Evolutionary conservation across 1,139 yeast species (phyloP), one percentile per base, ranked within the genome.

Genomic region (Oligophagozyma castellii): DNA sequence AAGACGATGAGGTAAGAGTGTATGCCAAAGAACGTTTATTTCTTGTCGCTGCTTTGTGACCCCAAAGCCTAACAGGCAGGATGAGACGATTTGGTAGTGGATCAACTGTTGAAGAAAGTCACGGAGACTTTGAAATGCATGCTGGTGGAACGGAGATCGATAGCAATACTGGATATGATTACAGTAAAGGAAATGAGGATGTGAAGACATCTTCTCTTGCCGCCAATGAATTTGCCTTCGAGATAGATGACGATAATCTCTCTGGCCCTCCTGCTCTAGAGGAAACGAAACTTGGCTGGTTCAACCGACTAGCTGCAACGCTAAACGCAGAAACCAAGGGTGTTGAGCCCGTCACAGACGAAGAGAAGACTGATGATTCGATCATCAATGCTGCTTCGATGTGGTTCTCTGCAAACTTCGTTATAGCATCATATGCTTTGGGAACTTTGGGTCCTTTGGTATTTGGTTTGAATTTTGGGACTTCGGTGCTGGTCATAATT

Each of bases 401-500:
- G 93, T 83, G 95, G 95, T 65, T 78, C 47, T 76, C 92, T 18
- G 93, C 93, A 22, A 83, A 84, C 56, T 61, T 80, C 66, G 94
- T 81, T 35, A 71, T 83, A 50, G 86, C 94, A 16, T 70, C 94
- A 13, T 75, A 70, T 45, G 63, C 93, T 3, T 60, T 81, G 30
- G 95, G 95, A 50, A 77, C 78, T 34, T 59, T 84, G 32, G 94
- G 94, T 33, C 59, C 73, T 36, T 44, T 59, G 19, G 44, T 55
- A 13, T 66, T 59, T 37, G 61, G 57, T 12, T 42, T 68, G 41
- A 64, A 70, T 26, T 76, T 79, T 56, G 74, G 80, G 71, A 76
- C 72, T 48, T 59, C 74, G n/a, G 65, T 68, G 24, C 57, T 74
- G 35, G 53, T 62, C 20, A 74, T 76, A 45, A 59, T 84, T 41